Base-by-base conservation (phyloP, 345 rosid species). In the Moricandia arvensis region DNA sequence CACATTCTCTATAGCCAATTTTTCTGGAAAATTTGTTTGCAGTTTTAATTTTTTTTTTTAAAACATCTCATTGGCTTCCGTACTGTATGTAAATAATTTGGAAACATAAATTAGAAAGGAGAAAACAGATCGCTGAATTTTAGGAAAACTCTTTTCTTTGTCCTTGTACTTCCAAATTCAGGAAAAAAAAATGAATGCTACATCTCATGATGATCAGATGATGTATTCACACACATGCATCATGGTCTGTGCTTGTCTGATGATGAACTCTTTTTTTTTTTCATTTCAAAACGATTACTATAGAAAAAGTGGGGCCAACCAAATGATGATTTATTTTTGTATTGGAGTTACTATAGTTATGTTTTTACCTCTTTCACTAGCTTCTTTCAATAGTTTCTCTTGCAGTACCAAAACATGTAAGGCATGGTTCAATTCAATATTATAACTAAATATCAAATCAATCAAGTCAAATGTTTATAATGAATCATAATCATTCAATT, bases 1-100 rank as follows among this genome's bases (percentile, higher is more conserved):
- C 8, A 35, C 38, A 47, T 68, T 66, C 59, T 66, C 58, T 58
- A 58, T 75, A 53, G 60, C 73, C 61, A 59, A 11, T 17, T 65
- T 21, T 33, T 58, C 66, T 33, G 47, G 15, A 72, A 58, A 24
- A 6, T 13, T 26, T 78, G 69, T 78, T 59, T 51, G 73, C 73
- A 38, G 4, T 55, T 71, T 77, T 43, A 35, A 69, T 6, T 21
- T n/a, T n/a, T n/a, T n/a, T n/a, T n/a, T n/a, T n/a, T n/a, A n/a
- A 9, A 59, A 17, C 37, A 58, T 71, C 57, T 72, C 73, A 34
- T 29, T 66, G 54, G 58, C 27, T 78, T 63, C 67, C 69, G 60
- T 68, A 73, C 73, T 55, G 66, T 79, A 73, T 73, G 74, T 74
- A 72, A 62, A 37, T 61, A 68, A 68, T 79, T 73, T 55, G 43